These are phyloP conservation scores for Oldenlandia corymbosa DNA, from an alignment of 257 asterid species.

Conservation along the genomic window DNA sequence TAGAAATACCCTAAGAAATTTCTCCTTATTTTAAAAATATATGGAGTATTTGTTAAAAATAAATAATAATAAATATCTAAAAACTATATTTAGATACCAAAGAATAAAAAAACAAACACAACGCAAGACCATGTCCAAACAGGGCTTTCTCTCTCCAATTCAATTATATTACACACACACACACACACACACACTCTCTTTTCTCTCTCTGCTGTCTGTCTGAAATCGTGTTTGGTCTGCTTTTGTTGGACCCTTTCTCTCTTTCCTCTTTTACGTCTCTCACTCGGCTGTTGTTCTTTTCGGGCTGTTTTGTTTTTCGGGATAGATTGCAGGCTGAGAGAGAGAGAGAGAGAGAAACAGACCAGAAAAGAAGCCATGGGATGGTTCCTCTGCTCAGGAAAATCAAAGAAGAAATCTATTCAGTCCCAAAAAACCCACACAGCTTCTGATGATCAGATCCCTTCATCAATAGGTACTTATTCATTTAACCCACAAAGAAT, in stretches of 20 bases:
- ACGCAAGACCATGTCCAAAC: no score
- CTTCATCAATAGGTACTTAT: constrained; percentile 45
- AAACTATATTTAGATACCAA: no score
- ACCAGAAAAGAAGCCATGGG: constrained; percentile 22
- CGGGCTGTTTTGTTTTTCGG: not conserved
- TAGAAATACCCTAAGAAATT: no score
- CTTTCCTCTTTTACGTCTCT: not conserved
- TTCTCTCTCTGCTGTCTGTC: constrained; percentile 33
- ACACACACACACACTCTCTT: no score
- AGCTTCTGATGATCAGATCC: constrained; percentile 71
- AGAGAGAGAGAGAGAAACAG: no score
- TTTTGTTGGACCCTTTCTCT: constrained; percentile 11
- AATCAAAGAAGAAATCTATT: constrained; percentile 57
- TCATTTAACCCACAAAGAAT: not conserved
- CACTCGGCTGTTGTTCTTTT: not conserved
- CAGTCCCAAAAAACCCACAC: constrained; percentile 33
- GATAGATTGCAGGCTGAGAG: not conserved
- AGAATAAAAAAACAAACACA: no score
- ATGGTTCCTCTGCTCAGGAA: constrained; percentile 60
- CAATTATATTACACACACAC: no score
- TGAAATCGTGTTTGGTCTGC: constrained; percentile 35
- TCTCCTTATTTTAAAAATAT: no score
- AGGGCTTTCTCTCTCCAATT: not conserved
- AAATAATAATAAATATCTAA: no score
- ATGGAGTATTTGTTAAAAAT: no score